Evolutionary conservation across 495 filamentous ascomycete genomes (phyloP).

Genomic region (Acidiella bohemica): DNA sequence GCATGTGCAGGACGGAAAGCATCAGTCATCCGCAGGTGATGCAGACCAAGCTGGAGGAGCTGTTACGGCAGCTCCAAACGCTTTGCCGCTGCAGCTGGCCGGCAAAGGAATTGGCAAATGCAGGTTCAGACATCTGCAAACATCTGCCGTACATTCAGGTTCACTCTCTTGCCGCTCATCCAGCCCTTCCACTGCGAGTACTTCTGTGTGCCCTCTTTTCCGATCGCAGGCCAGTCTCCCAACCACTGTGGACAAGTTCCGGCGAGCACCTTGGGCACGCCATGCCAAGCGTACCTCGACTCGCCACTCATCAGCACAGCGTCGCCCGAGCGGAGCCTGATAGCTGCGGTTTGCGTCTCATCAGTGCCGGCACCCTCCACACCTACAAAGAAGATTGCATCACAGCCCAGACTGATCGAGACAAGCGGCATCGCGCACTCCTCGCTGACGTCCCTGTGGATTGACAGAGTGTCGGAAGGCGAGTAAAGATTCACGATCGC

Average conservation of each 20-base stretch:
- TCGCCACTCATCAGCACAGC: conserved; percentile 43
- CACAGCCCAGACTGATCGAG: conserved; percentile 77
- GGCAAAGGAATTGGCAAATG: too few relatives aligned
- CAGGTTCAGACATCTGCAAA: conserved; percentile 39
- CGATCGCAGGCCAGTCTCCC: conserved; percentile 55
- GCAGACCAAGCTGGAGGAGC: too few relatives aligned
- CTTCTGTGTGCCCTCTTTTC: conserved; percentile 19
- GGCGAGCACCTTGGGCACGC: conserved; percentile 67
- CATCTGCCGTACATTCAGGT: conserved; percentile 89
- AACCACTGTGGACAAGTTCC: conserved; percentile 65
- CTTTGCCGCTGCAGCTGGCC: too few relatives aligned
- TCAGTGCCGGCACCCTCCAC: conserved; percentile 40
- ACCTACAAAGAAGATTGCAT: conserved; percentile 65
- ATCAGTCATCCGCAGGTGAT: too few relatives aligned
- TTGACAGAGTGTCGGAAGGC: conserved; percentile 71
- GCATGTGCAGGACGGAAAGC: too few relatives aligned
- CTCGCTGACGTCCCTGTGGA: conserved; percentile 86
- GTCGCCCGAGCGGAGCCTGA: conserved; percentile 64
- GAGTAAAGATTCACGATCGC: conserved; percentile 88
- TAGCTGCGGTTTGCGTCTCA: conserved; percentile 63
- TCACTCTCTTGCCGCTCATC: conserved; percentile 76
- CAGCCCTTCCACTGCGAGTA: conserved; percentile 63
- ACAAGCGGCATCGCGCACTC: conserved; percentile 58
- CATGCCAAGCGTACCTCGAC: conserved; percentile 61
- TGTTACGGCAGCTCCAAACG: too few relatives aligned